Base-by-base conservation (phyloP, 2,329 filamentous ascomycete genomes). In the Colletotrichum costaricense region DNA sequence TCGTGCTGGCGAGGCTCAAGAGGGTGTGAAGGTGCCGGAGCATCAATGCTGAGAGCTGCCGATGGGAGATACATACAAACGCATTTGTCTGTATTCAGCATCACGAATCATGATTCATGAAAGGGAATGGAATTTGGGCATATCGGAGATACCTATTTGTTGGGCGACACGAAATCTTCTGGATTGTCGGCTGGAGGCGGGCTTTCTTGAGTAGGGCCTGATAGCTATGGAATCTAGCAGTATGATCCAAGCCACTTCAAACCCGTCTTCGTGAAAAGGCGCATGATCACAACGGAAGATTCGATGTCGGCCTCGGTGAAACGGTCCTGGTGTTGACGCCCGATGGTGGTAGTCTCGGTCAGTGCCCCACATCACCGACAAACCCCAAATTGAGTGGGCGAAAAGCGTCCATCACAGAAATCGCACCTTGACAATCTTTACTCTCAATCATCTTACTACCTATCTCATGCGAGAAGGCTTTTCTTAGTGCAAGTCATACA, bases 341-440 rank as follows among this genome's bases (percentile, higher is more conserved):
- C 60, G 60, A 49, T 54, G 60, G 42, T 54, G 28, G 12, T 52
- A 14, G 30, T 16, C 55, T 73, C 60, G 46, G 60, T 70, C 55
- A 42, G 33, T 24, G 70, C 70, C 70, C 70, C 70, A 73, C 70
- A 73, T 73, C 70, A 59, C 60, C 67, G 70, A 70, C 19, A 19
- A 73, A 62, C 67, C 70, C 67, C 60, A 70, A 69, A 26, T 70
- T 38, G 52, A 59, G 57, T 66, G 54, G 42, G 42, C 67, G 67
- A 69, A 72, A 73, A 69, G 70, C 70, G 58, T 54, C 22, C 58
- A 64, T 59, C 60, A 28, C 38, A 38, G 63, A 56, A 38, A 60
- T 65, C 5, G 30, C 6, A 63, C n/a, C 52, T 24, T 55, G 14
- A 9, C 24, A 49, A 35, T 33, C 19, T 49, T 59, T 22, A 28